Conservation (phyloP, 139 green algal genomes). For the Parachlorella kessleri region DNA sequence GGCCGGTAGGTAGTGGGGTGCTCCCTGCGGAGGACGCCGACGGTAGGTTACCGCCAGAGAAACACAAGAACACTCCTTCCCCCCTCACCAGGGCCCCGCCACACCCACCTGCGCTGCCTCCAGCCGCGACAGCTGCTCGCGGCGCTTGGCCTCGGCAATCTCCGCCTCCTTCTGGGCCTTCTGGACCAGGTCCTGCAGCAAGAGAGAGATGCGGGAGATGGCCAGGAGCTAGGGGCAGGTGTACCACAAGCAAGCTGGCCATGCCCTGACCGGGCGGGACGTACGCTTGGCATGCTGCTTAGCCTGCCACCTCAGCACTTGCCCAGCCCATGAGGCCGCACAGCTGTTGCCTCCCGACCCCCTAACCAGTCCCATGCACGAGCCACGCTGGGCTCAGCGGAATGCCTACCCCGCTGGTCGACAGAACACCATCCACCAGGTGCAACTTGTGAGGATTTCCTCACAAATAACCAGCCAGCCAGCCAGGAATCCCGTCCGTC, state of each 20-base stretch:
- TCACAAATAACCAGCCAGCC: not conserved
- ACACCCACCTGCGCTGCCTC: not conserved
- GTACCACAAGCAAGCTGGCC: too few species aligned
- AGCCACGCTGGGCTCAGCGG: too few species aligned
- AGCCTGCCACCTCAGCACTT: too few species aligned
- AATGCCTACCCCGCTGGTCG: not conserved
- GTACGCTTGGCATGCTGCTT: too few species aligned
- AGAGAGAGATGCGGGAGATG: too few species aligned
- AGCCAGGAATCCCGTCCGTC: not conserved
- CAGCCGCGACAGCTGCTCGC: not conserved
- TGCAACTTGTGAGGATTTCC: not conserved
- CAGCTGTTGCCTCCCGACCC: not conserved
- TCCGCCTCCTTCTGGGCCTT: conserved; percentile 20
- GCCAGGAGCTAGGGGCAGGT: too few species aligned
- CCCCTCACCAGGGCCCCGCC: not conserved
- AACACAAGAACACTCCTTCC: not conserved
- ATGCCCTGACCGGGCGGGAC: too few species aligned
- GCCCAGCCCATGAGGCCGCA: not conserved
- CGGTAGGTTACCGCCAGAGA: not conserved
- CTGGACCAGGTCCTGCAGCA: conserved; percentile 26
- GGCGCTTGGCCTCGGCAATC: conserved; percentile 1
- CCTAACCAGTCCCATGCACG: not conserved
- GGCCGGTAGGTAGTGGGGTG: not conserved
- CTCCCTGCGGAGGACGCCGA: not conserved
- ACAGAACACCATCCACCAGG: not conserved